Evolutionary conservation across 306 rosid genomes (phyloP).

Genomic region (Mucuna pruriens): DNA sequence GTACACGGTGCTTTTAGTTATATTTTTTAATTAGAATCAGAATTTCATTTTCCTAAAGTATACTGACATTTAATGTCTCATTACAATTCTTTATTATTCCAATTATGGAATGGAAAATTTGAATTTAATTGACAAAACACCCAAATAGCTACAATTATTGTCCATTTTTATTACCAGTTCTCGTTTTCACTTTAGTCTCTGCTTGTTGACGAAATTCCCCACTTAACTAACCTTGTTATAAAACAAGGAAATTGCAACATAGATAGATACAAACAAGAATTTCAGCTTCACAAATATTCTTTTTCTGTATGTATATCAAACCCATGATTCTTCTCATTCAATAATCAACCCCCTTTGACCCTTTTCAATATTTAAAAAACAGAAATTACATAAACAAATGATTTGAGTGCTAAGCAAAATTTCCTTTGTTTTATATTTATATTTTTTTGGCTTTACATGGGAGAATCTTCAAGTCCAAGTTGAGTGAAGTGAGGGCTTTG

Average conservation of each 20-base stretch:
- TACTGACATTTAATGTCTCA: neutral
- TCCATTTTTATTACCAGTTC: too few relatives aligned
- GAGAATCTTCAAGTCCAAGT: constrained; percentile 45
- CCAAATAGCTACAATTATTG: too few relatives aligned
- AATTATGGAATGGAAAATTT: too few relatives aligned
- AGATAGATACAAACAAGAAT: neutral
- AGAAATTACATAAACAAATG: constrained; percentile 13
- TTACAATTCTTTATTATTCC: neutral
- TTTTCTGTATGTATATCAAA: neutral
- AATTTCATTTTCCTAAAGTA: neutral
- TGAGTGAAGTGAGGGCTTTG: constrained; percentile 90
- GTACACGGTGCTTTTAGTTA: too few relatives aligned
- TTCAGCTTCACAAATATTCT: neutral
- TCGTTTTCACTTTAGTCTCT: too few relatives aligned
- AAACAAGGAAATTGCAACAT: neutral
- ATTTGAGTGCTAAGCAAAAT: neutral
- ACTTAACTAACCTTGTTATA: neutral
- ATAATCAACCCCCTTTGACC: neutral
- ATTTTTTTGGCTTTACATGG: constrained; percentile 28
- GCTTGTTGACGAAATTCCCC: constrained; percentile 30
- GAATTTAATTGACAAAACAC: too few relatives aligned
- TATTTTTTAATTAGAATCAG: neutral
- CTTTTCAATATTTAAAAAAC: neutral
- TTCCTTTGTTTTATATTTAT: neutral
- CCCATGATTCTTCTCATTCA: neutral